These are phyloP conservation scores for Tremella fuciformis DNA, from an alignment of 768 basidiomycete genomes.

Conservation along the genomic window DNA sequence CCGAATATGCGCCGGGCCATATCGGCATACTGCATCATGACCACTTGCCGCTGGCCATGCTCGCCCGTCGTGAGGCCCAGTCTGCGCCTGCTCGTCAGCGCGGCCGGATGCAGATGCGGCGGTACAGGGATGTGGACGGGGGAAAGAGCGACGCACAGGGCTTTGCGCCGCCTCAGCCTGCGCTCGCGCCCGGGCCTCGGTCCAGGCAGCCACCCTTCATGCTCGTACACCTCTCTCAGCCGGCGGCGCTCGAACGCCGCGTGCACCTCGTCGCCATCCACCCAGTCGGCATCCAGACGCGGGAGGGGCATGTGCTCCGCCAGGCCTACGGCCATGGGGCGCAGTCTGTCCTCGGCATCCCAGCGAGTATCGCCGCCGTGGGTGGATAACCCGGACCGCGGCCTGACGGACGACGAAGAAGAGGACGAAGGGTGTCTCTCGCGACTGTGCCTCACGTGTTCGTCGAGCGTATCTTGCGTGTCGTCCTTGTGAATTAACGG, in stretches of 20 bases:
- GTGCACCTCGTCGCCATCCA: not conserved
- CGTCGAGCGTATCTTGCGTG: too few relatives aligned
- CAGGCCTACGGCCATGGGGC: too few relatives aligned
- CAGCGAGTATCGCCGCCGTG: too few relatives aligned
- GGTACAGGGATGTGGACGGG: too few relatives aligned
- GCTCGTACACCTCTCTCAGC: constrained; percentile 27
- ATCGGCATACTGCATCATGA: constrained; percentile 36
- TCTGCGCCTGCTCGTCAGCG: constrained; percentile 15
- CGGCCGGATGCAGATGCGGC: too few relatives aligned
- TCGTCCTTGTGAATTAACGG: too few relatives aligned
- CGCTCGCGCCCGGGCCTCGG: constrained; percentile 15
- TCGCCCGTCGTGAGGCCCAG: constrained; percentile 19
- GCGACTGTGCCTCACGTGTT: too few relatives aligned
- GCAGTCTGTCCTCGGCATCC: too few relatives aligned
- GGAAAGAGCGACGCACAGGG: constrained; percentile 7
- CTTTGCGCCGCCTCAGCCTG: constrained; percentile 14
- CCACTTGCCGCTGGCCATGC: constrained; percentile 14
- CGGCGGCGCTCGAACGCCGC: constrained; percentile 22
- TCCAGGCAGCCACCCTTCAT: constrained; percentile 38
- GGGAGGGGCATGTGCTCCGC: too few relatives aligned
- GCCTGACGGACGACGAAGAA: too few relatives aligned
- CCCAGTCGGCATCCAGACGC: not conserved
- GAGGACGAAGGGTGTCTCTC: too few relatives aligned
- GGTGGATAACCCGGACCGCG: too few relatives aligned
- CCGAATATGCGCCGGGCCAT: constrained; percentile 22